phyloP scores from a whole-genome alignment of 805 yeast genomes.

The Wickerhamomyces bisporus region DNA sequence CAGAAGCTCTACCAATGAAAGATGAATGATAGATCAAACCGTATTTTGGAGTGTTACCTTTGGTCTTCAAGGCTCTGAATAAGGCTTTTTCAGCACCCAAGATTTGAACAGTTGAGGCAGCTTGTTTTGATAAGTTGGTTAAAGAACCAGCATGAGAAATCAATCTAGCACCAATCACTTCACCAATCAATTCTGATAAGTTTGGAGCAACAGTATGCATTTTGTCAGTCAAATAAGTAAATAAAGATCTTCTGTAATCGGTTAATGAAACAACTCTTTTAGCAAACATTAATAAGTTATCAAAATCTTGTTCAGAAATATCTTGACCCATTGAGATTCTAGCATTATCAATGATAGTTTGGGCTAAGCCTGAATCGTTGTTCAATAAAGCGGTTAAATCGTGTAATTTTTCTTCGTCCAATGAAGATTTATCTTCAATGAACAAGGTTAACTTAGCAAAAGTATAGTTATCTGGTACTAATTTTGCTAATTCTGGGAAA shows the following conservation, averaged over 20 bases:
- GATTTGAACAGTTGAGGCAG: constrained; percentile 98
- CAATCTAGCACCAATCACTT: constrained; percentile 97
- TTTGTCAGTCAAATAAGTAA: constrained; percentile 84
- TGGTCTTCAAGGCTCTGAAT: constrained; percentile 97
- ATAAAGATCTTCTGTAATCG: constrained; percentile 83
- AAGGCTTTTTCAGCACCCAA: constrained; percentile 99
- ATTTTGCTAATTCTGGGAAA: constrained; percentile 93
- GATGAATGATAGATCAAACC: constrained; percentile 97
- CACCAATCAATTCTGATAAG: constrained; percentile 94
- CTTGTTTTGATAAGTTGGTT: constrained; percentile 94
- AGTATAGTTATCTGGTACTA: constrained; percentile 97
- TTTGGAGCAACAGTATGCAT: constrained; percentile 99
- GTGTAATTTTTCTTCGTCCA: constrained; percentile 78
- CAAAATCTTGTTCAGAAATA: constrained; percentile 90
- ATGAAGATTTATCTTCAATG: constrained; percentile 82
- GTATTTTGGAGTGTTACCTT: constrained; percentile 97
- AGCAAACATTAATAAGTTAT: constrained; percentile 85
- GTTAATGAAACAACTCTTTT: constrained; percentile 87
- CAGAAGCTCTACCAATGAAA: constrained; percentile 92
- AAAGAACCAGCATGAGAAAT: constrained; percentile 98
- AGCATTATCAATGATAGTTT: constrained; percentile 89
- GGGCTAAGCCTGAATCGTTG: constrained; percentile 87
- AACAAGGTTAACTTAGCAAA: constrained; percentile 83
- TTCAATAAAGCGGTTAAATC: constrained; percentile 80
- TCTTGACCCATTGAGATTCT: constrained; percentile 99